Evolutionary conservation across 176 grass and related monocot genomes (phyloP).

Genomic region (Tillandsia fasciculata): DNA sequence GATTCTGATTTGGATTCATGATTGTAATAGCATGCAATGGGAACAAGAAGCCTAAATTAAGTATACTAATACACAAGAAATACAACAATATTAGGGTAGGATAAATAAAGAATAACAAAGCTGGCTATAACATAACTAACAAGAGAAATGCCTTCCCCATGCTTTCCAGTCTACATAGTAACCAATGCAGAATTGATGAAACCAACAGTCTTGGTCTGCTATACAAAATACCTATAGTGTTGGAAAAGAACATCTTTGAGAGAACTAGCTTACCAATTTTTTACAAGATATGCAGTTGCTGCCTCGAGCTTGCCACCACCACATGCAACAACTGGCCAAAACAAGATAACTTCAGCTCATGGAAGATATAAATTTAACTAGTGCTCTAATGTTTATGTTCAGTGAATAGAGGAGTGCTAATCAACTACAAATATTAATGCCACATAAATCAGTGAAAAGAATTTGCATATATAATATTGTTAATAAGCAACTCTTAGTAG

Average conservation of each 20-base stretch:
- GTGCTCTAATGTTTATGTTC: not conserved
- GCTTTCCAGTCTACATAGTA: too few relatives aligned
- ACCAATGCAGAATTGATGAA: too few relatives aligned
- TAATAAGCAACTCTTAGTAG: not conserved
- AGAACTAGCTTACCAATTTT: not conserved
- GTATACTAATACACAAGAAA: too few relatives aligned
- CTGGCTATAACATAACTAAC: too few relatives aligned
- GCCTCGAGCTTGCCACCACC: not conserved
- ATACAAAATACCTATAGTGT: too few relatives aligned
- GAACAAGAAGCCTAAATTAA: too few relatives aligned
- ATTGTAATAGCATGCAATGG: too few relatives aligned
- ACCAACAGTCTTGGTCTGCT: too few relatives aligned
- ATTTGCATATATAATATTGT: not conserved
- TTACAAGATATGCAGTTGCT: not conserved
- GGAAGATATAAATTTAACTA: not conserved
- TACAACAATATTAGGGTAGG: too few relatives aligned
- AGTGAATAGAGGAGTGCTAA: not conserved
- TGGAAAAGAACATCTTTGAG: not conserved
- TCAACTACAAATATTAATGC: not conserved
- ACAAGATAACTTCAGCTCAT: not conserved
- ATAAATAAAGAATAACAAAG: too few relatives aligned
- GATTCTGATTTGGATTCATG: too few relatives aligned
- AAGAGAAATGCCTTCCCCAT: too few relatives aligned
- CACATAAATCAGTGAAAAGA: not conserved
- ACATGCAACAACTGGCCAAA: constrained; percentile 1